Evolutionary conservation across 805 yeast species (phyloP).

Genomic region (Candida glaebosa): DNA sequence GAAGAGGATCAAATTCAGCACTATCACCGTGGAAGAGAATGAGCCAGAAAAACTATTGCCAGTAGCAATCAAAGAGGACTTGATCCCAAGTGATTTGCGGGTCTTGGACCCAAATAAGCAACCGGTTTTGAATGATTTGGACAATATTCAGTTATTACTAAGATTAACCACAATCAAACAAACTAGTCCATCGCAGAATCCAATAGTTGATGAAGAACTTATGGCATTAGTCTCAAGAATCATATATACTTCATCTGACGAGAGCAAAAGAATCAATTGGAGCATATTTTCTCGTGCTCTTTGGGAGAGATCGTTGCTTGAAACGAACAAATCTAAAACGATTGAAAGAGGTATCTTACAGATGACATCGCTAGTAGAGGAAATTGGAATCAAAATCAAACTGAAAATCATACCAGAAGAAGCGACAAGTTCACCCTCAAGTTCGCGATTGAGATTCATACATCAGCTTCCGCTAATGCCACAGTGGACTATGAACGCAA

Average conservation of each 20-base stretch:
- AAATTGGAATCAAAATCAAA: constrained; percentile 66
- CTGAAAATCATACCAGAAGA: constrained; percentile 51
- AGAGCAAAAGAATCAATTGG: constrained; percentile 54
- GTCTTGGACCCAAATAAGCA: constrained; percentile 76
- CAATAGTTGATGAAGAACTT: constrained; percentile 79
- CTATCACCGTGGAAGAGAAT: constrained; percentile 16
- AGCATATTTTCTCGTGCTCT: constrained; percentile 73
- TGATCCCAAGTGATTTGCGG: constrained; percentile 54
- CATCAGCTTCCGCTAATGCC: constrained; percentile 77
- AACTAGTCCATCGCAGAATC: constrained; percentile 67
- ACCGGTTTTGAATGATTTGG: constrained; percentile 67
- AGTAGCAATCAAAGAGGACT: constrained; percentile 56
- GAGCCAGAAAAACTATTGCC: constrained; percentile 49
- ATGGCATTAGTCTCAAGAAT: constrained; percentile 72
- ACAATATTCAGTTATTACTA: constrained; percentile 69
- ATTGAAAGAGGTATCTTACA: constrained; percentile 93
- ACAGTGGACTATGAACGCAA: constrained; percentile 78
- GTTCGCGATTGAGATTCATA: constrained; percentile 62
- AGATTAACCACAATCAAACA: constrained; percentile 61
- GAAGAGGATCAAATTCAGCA: constrained; percentile 41
- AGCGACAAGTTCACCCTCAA: constrained; percentile 30
- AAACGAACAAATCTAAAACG: constrained; percentile 76
- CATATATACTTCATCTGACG: constrained; percentile 46
- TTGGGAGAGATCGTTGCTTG: constrained; percentile 87
- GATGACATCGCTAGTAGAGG: constrained; percentile 88